Evolutionary conservation across 2,329 filamentous ascomycete genomes (phyloP).

Genomic region (Trichophyton simii): DNA sequence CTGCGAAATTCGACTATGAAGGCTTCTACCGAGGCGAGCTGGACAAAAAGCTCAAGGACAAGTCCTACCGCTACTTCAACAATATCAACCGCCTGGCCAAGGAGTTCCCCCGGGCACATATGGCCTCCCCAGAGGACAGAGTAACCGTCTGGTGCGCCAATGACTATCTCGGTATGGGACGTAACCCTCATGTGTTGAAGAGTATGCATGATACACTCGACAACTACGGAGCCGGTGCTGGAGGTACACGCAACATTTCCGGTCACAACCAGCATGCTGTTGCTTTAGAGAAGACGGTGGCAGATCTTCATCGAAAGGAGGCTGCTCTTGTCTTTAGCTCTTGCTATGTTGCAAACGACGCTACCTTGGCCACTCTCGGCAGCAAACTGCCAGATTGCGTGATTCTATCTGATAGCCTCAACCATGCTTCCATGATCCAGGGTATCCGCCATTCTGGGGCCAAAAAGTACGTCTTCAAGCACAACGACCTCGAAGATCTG

Average conservation of each 20-base stretch:
- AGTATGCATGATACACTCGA: conserved; percentile 93
- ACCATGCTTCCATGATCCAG: conserved; percentile 99
- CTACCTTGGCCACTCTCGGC: conserved; percentile 88
- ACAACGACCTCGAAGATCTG: conserved; percentile 88
- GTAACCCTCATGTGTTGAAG: conserved; percentile 73
- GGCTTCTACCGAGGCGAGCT: conserved; percentile 76
- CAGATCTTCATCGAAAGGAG: conserved; percentile 84
- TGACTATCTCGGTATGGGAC: conserved; percentile 95
- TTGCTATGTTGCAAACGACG: conserved; percentile 97
- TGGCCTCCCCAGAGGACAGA: conserved; percentile 64
- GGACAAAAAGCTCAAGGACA: conserved; percentile 99
- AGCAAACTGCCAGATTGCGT: conserved; percentile 95
- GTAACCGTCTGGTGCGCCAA: conserved; percentile 99
- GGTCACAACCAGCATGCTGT: conserved; percentile 95
- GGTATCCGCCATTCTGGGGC: conserved; percentile 95
- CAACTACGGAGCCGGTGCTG: conserved; percentile 86
- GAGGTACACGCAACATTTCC: conserved; percentile 93
- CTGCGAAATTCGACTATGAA: conserved; percentile 73
- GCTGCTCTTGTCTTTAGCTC: conserved; percentile 89
- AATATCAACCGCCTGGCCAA: conserved; percentile 98
- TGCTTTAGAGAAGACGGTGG: conserved; percentile 65
- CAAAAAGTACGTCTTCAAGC: conserved; percentile 96
- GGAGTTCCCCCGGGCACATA: conserved; percentile 91
- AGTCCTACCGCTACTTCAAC: conserved; percentile 99
- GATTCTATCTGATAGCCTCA: conserved; percentile 92